These are phyloP conservation scores for Trichoderma atroviride DNA, from an alignment of 2,329 filamentous ascomycete species.

Conservation along the genomic window DNA sequence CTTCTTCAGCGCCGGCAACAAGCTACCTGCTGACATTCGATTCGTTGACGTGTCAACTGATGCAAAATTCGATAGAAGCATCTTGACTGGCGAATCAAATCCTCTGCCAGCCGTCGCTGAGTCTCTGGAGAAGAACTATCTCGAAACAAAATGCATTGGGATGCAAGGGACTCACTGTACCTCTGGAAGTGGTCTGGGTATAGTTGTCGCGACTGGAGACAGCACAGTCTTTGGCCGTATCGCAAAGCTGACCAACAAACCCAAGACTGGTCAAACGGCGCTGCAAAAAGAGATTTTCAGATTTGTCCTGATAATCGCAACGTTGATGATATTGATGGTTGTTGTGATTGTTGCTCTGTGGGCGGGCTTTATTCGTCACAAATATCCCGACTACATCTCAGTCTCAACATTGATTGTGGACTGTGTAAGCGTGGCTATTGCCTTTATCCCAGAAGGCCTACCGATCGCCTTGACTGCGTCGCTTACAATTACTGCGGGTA, in stretches of 20 bases:
- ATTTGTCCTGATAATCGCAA: not conserved
- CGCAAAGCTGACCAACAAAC: not conserved
- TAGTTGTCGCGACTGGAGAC: not conserved
- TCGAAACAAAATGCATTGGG: not conserved
- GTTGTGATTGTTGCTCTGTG: not conserved
- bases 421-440: not conserved
- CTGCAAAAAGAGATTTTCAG: not conserved
- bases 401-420: not conserved
- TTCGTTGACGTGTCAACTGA: not conserved
- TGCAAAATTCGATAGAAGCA: not conserved
- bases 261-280: not conserved
- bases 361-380: not conserved
- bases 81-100: not conserved
- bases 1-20: not conserved
- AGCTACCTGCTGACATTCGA: not conserved
- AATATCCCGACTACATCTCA: not conserved
- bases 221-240: not conserved
- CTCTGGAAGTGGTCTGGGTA: not conserved
- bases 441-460: slow-evolving; percentile 56
- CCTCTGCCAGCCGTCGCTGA: not conserved
- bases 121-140: not conserved
- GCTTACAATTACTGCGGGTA: slow-evolving; percentile 74
- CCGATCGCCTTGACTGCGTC: slow-evolving; percentile 71
- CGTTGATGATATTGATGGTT: not conserved
- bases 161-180: not conserved